Conservation (phyloP, 2,329 filamentous ascomycete species). For the Dactylonectria macrodidyma region DNA sequence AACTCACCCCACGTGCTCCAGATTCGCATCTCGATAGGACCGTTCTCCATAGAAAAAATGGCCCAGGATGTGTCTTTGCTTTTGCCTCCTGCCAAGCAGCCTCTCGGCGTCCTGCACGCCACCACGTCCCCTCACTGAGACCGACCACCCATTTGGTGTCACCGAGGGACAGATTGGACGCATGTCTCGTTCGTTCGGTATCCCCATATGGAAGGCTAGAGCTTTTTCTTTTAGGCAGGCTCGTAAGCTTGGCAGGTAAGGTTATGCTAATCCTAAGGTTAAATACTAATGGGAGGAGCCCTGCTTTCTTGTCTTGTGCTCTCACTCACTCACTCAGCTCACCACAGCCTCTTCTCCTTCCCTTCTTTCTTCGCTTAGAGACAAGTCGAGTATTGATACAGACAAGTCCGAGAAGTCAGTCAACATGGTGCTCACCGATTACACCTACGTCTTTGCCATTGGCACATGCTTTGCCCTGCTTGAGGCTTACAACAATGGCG, state of each 20-base stretch:
- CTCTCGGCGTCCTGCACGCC: neutral
- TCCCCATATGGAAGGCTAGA: neutral
- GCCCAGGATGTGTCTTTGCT: too few relatives aligned
- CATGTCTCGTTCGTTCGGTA: neutral
- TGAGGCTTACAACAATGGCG: constrained; percentile 85
- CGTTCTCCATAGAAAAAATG: neutral
- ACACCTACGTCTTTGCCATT: constrained; percentile 81
- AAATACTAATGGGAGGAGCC: neutral
- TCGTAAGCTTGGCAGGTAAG: neutral
- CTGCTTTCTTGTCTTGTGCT: neutral
- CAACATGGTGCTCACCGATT: constrained; percentile 70
- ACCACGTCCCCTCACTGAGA: too few relatives aligned
- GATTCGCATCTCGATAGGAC: neutral
- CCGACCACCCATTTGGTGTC: neutral
- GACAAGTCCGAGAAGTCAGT: neutral
- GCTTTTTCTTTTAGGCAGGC: neutral
- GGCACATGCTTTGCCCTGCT: constrained; percentile 83
- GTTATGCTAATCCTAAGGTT: neutral
- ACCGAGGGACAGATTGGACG: neutral
- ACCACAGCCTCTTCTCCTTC: neutral
- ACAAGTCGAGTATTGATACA: too few relatives aligned
- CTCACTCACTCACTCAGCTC: neutral
- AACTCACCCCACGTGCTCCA: neutral
- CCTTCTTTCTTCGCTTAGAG: neutral
- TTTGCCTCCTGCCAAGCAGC: neutral